Evolutionary conservation across 23 red algal species (phyloP).

Genomic region (Gracilaria gracilis): DNA sequence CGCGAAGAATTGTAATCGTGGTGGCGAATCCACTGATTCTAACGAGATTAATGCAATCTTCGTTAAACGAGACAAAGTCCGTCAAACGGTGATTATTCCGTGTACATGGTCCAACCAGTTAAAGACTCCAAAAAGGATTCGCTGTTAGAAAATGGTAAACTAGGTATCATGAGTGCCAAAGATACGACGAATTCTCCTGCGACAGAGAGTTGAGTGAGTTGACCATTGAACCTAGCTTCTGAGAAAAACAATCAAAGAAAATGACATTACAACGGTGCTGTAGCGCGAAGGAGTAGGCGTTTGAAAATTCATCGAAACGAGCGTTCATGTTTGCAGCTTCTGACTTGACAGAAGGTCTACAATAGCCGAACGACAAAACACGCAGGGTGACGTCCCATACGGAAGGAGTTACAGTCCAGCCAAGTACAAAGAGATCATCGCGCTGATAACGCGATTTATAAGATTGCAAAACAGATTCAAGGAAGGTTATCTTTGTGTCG

Average conservation of each 20-base stretch:
- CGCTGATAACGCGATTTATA: conserved; percentile 12
- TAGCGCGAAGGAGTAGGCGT: conserved; percentile 3
- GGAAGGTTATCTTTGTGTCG: conserved; percentile 59
- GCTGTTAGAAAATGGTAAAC: background rate
- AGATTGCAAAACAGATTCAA: conserved; percentile 19
- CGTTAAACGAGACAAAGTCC: no score
- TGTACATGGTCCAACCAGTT: background rate
- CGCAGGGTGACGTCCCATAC: conserved; percentile 51
- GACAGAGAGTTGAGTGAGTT: background rate
- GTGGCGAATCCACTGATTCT: no score
- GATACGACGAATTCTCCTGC: background rate
- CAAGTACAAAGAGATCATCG: conserved; percentile 63
- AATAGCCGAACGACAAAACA: conserved; percentile 51
- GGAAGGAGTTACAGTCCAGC: conserved; percentile 74
- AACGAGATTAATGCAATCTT: no score
- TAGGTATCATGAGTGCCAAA: background rate
- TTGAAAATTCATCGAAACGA: conserved; percentile 33
- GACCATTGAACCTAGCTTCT: conserved; percentile 31
- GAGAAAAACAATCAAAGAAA: conserved; percentile 71
- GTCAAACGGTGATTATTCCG: no score
- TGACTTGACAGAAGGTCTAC: conserved; percentile 49
- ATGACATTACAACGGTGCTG: conserved; percentile 51
- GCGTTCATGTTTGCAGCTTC: conserved; percentile 69
- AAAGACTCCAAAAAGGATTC: background rate
- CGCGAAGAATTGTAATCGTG: no score